Evolutionary conservation across 306 rosid species (phyloP), one percentile per base, ranked within the genome.

Genomic region (Mimosa pudica): DNA sequence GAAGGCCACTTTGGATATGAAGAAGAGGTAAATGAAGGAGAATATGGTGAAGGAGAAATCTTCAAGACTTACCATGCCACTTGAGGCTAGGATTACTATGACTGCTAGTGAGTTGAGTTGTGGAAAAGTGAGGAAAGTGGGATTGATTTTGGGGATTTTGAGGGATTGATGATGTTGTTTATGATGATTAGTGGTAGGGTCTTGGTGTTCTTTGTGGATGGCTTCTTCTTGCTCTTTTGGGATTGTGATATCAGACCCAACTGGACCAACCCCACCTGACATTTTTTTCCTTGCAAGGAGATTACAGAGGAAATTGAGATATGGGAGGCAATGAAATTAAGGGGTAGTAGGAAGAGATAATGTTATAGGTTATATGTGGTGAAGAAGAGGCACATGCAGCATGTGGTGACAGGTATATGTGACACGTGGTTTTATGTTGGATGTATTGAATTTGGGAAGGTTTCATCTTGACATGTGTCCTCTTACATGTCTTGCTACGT

Each of bases 261-360:
- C 87, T 78, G 90, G 92, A 71, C 96, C 98, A 82, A 90, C 94
- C 54, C 97, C 98, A 42, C 95, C 95, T 65, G 98, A 91, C 98
- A 93, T 86, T 70, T 88, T 83, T 7, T n/a, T 6, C 5, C 42
- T 38, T 38, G 42, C 42, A 38, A 38, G 10, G n/a, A 17, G 61
- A 55, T 7, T 18, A 8, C 55, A 42, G 10, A 60, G 55, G 58
- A 47, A 46, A n/a, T 10, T 3, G 71, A 16, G 57, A 51, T 13
- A 48, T 11, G 13, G 4, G 0, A 6, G 12, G 4, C 1, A 13
- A 4, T 65, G 13, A 35, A 38, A 33, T 0, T 33, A 38, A 44
- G 8, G 42, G 0, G 2, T 13, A 16, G 10, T 0, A 3, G 35
- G 35, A 4, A 35, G 33, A 20, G 74, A 46, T 46, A 20, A 45